Evolutionary conservation across 352 stramenopile species (phyloP).

Genomic region (Globisporangium perplexum): DNA sequence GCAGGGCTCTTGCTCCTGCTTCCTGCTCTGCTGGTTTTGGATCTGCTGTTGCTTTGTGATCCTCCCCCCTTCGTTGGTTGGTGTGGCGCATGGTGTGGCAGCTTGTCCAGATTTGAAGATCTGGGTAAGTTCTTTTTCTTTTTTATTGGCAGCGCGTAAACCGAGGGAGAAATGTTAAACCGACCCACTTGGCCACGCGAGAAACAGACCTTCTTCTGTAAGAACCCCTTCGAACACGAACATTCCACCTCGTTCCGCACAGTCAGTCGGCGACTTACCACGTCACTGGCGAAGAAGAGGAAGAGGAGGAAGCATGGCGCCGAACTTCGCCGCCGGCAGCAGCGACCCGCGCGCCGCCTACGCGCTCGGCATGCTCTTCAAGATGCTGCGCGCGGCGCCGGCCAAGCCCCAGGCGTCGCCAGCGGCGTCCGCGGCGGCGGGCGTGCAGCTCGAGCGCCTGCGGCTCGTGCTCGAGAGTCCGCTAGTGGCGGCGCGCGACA

Average conservation of each 20-base stretch:
- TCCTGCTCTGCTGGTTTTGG: background rate
- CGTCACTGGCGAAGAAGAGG: background rate
- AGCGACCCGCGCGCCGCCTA: conserved; percentile 25
- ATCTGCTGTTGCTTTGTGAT: background rate
- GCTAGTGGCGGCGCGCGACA: conserved; percentile 2
- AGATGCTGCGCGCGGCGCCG: conserved; percentile 10
- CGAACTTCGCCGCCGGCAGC: conserved; percentile 5
- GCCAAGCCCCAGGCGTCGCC: background rate
- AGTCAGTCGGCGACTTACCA: background rate
- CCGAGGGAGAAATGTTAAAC: no score
- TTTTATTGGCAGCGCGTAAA: no score
- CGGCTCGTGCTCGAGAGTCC: conserved; percentile 14
- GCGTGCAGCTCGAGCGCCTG: conserved; percentile 10
- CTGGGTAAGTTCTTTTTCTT: no score
- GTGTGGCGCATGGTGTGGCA: background rate
- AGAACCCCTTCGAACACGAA: background rate
- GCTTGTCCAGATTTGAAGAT: no score
- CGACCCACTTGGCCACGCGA: no score
- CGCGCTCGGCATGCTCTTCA: conserved; percentile 27
- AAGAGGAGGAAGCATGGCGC: conserved; percentile 5
- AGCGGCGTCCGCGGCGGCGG: background rate
- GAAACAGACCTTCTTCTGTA: background rate
- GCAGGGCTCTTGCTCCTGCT: background rate
- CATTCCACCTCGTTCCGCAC: background rate
- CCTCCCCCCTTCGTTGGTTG: background rate